Evolutionary conservation across 1,284 basidiomycete species (phyloP), one percentile per base, ranked within the genome.

Genomic region (Sporisorium scitamineum): DNA sequence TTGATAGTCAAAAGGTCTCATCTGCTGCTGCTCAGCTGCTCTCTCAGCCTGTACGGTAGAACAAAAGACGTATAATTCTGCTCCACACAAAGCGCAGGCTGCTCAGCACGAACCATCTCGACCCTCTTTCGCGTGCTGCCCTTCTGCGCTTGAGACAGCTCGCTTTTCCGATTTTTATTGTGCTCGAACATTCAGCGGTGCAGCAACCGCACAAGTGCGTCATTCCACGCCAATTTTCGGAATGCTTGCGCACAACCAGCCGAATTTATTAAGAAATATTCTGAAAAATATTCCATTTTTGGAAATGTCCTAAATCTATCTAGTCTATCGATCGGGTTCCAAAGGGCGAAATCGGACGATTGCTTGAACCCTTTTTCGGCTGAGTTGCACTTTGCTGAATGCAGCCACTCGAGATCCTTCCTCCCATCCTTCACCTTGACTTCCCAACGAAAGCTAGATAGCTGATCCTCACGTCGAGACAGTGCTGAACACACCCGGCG

Each of bases 121-220:
- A n/a, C n/a, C n/a, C n/a, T 29, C 27, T 9, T 26, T 47, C 1
- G 13, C 41, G 16, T 20, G 26, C 47, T 16, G 41, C 16, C n/a
- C 24, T 18, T 47, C 9, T 47, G 44, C 44, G 44, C 44, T 47
- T 47, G 44, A n/a, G 18, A 26, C 45, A 47, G 24, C 27, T 47
- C 44, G 44, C 44, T 47, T 34, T 34, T 47, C 24, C 44, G 44
- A 47, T 45, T 26, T 26, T 22, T n/a, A n/a, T n/a, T n/a, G n/a
- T n/a, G n/a, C n/a, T 27, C 44, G 44, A 27, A 24, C 24, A 47
- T 27, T 5, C 54, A 57, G 48, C 61, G 52, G 53, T 16, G 50
- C 48, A 32, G 26, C 27, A 24, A 37, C 22, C n/a, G 67, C 61
- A 70, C 37, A 54, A 51, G 48, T 70, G 67, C 67, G 67, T 70